A percentile compares a stretch with the other conserved stretches of the same genome.
Evolutionary conservation across 768 basidiomycete species (phyloP).

Genomic region (Fibroporia radiculosa): DNA sequence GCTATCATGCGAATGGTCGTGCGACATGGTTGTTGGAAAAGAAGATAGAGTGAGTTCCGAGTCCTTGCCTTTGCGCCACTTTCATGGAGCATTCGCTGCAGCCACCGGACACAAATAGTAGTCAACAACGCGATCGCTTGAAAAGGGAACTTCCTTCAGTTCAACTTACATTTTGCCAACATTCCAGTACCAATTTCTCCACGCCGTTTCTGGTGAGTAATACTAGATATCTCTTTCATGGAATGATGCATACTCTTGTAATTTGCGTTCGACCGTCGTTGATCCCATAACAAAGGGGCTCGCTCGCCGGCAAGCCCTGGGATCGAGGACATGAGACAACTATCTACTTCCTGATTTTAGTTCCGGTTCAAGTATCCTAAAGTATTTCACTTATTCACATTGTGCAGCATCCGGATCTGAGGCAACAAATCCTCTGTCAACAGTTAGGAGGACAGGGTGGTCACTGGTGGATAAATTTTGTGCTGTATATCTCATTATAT

Average conservation of each 20-base stretch:
- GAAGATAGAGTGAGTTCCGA: not conserved
- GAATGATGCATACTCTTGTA: constrained; percentile 60
- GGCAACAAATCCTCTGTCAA: too few relatives aligned
- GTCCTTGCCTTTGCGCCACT: not conserved
- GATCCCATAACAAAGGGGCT: constrained; percentile 59
- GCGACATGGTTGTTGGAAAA: constrained; percentile 33
- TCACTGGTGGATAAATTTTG: not conserved
- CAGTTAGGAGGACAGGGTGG: too few relatives aligned
- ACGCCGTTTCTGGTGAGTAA: constrained; percentile 17
- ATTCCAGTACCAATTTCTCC: too few relatives aligned
- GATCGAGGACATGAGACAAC: constrained; percentile 66
- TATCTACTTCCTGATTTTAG: constrained; percentile 35
- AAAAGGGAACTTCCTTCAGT: too few relatives aligned
- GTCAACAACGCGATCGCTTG: constrained; percentile 2
- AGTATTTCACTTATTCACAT: not conserved
- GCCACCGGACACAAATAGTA: constrained; percentile 3
- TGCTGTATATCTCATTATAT: not conserved
- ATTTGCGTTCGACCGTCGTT: constrained; percentile 81
- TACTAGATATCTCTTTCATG: constrained; percentile 8
- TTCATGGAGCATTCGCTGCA: not conserved
- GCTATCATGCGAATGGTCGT: constrained; percentile 39
- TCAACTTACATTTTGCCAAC: too few relatives aligned
- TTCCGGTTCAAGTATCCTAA: not conserved
- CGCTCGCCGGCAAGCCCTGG: constrained; percentile 72
- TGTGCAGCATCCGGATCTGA: too few relatives aligned